phyloP scores from a whole-genome alignment of 129 eudicot species.

The Dittrichia graveolens region DNA sequence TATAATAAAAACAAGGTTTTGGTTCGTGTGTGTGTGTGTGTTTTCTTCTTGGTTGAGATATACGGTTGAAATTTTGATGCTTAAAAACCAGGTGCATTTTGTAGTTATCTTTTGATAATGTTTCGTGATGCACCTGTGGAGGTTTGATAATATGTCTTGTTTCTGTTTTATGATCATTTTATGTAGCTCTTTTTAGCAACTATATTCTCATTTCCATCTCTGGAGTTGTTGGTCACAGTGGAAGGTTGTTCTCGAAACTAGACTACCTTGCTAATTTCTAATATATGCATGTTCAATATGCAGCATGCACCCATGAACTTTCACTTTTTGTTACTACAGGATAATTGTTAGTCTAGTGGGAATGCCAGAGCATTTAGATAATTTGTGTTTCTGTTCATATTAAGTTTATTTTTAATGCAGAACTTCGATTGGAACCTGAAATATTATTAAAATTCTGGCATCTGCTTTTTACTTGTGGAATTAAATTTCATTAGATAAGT shows the following conservation, averaged over 20 bases:
- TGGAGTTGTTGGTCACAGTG: neutral
- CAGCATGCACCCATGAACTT: conserved; percentile 11
- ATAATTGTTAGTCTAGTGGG: neutral
- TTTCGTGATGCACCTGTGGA: conserved; percentile 99
- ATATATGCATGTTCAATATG: conserved; percentile 5
- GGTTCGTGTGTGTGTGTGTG: no score
- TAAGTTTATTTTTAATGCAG: neutral
- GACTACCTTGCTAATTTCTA: conserved; percentile 11
- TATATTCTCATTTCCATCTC: neutral
- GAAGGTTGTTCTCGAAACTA: conserved; percentile 62
- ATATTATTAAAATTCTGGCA: neutral
- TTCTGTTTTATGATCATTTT: neutral
- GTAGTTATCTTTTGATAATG: conserved; percentile 82
- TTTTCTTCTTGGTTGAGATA: no score
- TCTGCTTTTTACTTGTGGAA: neutral
- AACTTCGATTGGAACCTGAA: neutral
- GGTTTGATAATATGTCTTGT: conserved; percentile 51
- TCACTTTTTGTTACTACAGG: neutral
- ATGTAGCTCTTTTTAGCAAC: conserved; percentile 15
- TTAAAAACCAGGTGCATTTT: no score
- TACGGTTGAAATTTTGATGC: no score
- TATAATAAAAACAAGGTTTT: no score
- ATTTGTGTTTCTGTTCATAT: neutral
- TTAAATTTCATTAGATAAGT: conserved; percentile 1
- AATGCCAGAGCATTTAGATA: conserved; percentile 1